phyloP scores from a whole-genome alignment of 345 rosid species.

The Dimocarpus longan region DNA sequence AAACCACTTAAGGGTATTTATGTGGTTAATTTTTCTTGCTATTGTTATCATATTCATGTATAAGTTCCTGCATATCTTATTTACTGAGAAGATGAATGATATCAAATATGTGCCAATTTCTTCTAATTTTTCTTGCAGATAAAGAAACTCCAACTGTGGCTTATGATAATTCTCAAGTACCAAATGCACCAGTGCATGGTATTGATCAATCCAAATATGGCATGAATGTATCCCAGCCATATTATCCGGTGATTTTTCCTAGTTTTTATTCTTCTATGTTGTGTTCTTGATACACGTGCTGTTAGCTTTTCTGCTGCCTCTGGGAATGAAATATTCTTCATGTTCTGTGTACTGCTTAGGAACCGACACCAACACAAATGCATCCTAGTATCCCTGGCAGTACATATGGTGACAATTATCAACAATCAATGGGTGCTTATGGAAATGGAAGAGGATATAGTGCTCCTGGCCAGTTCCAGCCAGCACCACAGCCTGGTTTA shows the following conservation, averaged over 20 bases:
- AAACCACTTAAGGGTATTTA: neutral
- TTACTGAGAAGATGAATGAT: too few relatives aligned
- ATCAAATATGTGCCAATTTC: neutral
- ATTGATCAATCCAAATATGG: constrained; percentile 36
- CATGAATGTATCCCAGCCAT: constrained; percentile 38
- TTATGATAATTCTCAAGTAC: constrained; percentile 46
- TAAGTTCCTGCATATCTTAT: neutral
- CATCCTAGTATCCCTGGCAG: constrained; percentile 49
- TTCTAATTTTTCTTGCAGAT: constrained; percentile 40
- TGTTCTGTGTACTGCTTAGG: constrained; percentile 34
- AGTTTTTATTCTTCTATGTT: neutral
- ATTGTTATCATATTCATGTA: neutral
- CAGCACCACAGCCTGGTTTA: constrained; percentile 52
- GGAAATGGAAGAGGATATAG: constrained; percentile 53
- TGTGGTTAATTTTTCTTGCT: neutral
- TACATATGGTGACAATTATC: constrained; percentile 67
- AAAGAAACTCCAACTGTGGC: constrained; percentile 46
- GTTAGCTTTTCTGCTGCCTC: constrained; percentile 11
- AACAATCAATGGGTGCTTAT: constrained; percentile 43
- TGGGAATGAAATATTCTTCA: constrained; percentile 13
- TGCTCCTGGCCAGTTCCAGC: constrained; percentile 46
- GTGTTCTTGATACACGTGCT: neutral
- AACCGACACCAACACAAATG: constrained; percentile 38
- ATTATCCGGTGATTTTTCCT: constrained; percentile 47
- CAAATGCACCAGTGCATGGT: constrained; percentile 32